Percentiles rank a stretch among this genome's conserved stretches.
Conservation (phyloP, 176 grass and related monocot species). For the Aegilops bicornis region DNA sequence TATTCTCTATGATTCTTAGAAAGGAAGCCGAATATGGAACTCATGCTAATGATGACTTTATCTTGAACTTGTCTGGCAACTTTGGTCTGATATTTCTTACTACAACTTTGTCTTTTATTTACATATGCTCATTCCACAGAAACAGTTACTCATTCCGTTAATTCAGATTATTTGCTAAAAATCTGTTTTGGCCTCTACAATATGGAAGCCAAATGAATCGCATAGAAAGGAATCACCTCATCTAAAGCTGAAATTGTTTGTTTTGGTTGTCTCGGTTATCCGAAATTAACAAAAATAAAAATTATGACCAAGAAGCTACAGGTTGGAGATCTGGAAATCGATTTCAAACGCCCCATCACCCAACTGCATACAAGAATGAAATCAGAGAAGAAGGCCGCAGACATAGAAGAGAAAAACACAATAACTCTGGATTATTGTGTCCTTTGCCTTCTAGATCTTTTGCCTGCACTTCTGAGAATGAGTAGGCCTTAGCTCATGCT, state of each 20-base stretch:
- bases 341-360: not conserved
- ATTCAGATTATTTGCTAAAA: not conserved
- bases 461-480: not conserved
- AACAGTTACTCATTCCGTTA: not conserved
- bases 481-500: not conserved
- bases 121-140: not conserved
- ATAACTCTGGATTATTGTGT: not conserved
- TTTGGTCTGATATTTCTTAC: not conserved
- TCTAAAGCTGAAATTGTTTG: not conserved
- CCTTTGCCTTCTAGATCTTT: not conserved
- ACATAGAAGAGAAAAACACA: not conserved
- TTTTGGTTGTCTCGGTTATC: not conserved
- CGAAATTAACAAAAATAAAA: not conserved
- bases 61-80: conserved; percentile 10
- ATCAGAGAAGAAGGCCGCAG: not conserved
- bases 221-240: not conserved
- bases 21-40: not conserved
- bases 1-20: not conserved
- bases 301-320: not conserved
- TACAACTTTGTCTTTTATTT: not conserved
- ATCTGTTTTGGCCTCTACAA: not conserved
- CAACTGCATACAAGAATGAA: not conserved
- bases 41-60: not conserved
- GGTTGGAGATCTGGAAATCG: not conserved
- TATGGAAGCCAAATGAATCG: not conserved